phyloP scores from a whole-genome alignment of 1,284 basidiomycete genomes.

The Golubevia sp. region DNA sequence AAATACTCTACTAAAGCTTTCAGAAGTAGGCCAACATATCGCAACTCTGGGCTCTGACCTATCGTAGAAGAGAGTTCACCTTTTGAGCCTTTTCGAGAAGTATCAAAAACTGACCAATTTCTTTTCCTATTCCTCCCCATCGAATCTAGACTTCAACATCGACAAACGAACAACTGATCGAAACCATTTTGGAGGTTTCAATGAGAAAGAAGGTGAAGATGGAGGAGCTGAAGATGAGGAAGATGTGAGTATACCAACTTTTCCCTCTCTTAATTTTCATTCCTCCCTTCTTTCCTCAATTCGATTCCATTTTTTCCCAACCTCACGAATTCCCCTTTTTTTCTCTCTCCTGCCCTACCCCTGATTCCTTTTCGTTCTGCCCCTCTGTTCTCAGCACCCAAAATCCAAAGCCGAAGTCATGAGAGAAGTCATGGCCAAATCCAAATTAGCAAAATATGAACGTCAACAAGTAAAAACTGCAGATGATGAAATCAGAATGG shows the following conservation, averaged over 20 bases:
- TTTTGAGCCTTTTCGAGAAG: no score
- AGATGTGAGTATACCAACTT: conserved; percentile 22
- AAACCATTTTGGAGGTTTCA: conserved; percentile 85
- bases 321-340: conserved; percentile 8
- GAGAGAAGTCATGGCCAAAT: conserved; percentile 96
- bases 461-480: conserved; percentile 85
- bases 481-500: conserved; percentile 82
- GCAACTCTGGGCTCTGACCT: no score
- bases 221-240: conserved; percentile 62
- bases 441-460: conserved; percentile 77
- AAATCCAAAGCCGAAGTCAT: conserved; percentile 88
- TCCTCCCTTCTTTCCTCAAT: background rate
- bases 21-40: no score
- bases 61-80: no score
- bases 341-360: conserved; percentile 10
- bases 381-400: no score
- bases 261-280: conserved; percentile 1
- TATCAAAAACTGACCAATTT: no score
- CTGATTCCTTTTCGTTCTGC: conserved; percentile 66
- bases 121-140: no score
- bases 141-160: conserved; percentile 63
- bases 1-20: no score
- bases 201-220: conserved; percentile 69
- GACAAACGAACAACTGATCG: conserved; percentile 71
- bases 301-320: background rate